Evolutionary conservation across 2,329 filamentous ascomycete species (phyloP).

Genomic region (Cadophora malorum): DNA sequence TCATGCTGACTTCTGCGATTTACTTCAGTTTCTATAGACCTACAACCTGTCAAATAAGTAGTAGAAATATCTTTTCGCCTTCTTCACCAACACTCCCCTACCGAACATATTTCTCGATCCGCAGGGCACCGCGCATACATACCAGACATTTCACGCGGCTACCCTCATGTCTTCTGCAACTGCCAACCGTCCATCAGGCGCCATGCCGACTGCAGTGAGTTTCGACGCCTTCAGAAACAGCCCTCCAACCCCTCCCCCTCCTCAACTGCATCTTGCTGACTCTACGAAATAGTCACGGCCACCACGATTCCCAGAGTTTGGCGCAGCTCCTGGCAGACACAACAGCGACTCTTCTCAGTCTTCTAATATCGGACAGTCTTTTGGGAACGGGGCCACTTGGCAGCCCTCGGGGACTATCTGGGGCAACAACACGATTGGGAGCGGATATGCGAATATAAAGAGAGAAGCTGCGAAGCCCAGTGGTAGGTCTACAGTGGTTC

Average conservation of each 20-base stretch:
- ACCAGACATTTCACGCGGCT: constrained; percentile 45
- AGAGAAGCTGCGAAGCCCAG: constrained; percentile 54
- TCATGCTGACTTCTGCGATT: constrained; percentile 43
- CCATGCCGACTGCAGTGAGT: constrained; percentile 51
- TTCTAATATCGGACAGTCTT: constrained; percentile 50
- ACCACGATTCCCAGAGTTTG: constrained; percentile 50
- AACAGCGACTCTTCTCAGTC: constrained; percentile 47
- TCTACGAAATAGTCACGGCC: constrained; percentile 39
- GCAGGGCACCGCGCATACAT: constrained; percentile 30
- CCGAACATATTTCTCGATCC: constrained; percentile 33
- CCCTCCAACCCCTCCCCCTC: constrained; percentile 30
- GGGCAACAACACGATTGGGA: constrained; percentile 54
- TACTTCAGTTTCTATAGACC: constrained; percentile 46
- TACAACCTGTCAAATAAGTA: constrained; percentile 43
- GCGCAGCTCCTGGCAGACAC: constrained; percentile 41
- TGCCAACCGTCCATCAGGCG: constrained; percentile 44
- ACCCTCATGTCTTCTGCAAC: constrained; percentile 45
- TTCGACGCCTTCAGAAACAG: constrained; percentile 24
- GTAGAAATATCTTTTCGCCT: constrained; percentile 38
- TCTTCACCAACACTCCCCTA: constrained; percentile 34
- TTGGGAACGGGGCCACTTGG: constrained; percentile 50
- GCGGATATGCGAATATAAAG: constrained; percentile 53
- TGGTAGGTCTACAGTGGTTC: constrained; percentile 51
- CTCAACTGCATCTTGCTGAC: constrained; percentile 36
- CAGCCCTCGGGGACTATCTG: constrained; percentile 55